Evolutionary conservation across 2,329 filamentous ascomycete genomes (phyloP).

Genomic region (Trichoderma koningii): DNA sequence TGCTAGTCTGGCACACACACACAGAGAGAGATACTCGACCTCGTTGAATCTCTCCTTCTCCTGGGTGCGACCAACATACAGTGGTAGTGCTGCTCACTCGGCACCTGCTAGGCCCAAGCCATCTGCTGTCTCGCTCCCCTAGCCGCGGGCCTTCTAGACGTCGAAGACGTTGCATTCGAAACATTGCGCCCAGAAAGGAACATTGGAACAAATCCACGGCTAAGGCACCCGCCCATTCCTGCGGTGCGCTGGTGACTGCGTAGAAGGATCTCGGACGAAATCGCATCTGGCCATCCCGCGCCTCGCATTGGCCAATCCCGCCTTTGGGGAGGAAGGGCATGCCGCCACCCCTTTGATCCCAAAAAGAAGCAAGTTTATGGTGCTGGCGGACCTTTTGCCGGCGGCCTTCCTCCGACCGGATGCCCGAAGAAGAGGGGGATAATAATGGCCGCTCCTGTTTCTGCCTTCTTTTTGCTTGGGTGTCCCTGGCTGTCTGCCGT

Average conservation of each 20-base stretch:
- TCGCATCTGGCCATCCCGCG: slow-evolving; percentile 16
- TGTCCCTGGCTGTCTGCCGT: no score
- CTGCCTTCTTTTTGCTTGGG: no score
- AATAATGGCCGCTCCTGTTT: no score
- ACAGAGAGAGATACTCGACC: no score
- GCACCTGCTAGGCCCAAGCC: slow-evolving; percentile 17
- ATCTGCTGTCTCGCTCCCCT: background rate
- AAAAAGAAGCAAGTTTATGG: background rate
- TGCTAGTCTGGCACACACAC: no score
- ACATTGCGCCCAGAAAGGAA: slow-evolving; percentile 24
- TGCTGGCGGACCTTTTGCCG: slow-evolving; percentile 16
- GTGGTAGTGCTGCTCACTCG: background rate
- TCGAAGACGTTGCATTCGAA: slow-evolving; percentile 25
- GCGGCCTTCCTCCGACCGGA: background rate
- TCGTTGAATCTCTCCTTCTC: no score
- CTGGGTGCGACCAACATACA: no score
- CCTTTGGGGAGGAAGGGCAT: slow-evolving; percentile 13
- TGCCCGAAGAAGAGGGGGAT: background rate
- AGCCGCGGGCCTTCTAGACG: slow-evolving; percentile 21
- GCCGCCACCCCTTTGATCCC: slow-evolving; percentile 11
- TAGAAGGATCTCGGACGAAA: slow-evolving; percentile 26
- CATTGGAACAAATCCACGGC: background rate
- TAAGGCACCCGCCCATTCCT: slow-evolving; percentile 22
- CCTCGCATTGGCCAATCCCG: slow-evolving; percentile 17
- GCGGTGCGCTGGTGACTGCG: background rate